Evolutionary conservation across 495 filamentous ascomycete species (phyloP).

Genomic region (Aspergillus steynii): DNA sequence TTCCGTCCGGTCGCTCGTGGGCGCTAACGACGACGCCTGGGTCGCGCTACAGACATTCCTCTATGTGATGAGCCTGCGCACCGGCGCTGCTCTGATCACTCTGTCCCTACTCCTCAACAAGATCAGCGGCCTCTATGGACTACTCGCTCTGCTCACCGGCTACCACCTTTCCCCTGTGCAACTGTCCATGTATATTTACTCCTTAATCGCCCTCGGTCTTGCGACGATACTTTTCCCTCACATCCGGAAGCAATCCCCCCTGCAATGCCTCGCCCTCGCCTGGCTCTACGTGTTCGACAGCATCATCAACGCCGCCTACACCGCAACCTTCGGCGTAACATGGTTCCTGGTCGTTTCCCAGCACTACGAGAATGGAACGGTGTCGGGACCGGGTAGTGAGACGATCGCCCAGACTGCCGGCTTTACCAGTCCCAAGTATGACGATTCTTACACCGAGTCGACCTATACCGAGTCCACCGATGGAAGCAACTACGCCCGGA

Average conservation of each 20-base stretch:
- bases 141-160: constrained; percentile 82
- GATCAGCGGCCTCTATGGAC: constrained; percentile 80
- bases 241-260: constrained; percentile 66
- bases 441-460: constrained; percentile 42
- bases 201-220: constrained; percentile 62
- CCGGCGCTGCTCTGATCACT: constrained; percentile 77
- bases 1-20: constrained; percentile 18
- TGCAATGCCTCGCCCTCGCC: constrained; percentile 68
- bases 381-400: constrained; percentile 40
- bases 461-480: constrained; percentile 19
- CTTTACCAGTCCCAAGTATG: constrained; percentile 66
- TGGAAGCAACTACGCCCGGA: constrained; percentile 30
- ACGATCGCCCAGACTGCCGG: constrained; percentile 68
- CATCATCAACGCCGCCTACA: constrained; percentile 74
- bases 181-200: constrained; percentile 82
- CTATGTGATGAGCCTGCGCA: constrained; percentile 79
- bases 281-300: constrained; percentile 82
- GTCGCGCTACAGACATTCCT: constrained; percentile 65
- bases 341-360: constrained; percentile 78
- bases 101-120: constrained; percentile 84
- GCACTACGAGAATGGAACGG: constrained; percentile 46
- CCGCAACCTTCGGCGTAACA: constrained; percentile 71
- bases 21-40: constrained; percentile 19
- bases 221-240: constrained; percentile 65
- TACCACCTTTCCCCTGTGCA: constrained; percentile 65